phyloP scores from a whole-genome alignment of 2,329 filamentous ascomycete species.

The Aschersonia sp. region DNA sequence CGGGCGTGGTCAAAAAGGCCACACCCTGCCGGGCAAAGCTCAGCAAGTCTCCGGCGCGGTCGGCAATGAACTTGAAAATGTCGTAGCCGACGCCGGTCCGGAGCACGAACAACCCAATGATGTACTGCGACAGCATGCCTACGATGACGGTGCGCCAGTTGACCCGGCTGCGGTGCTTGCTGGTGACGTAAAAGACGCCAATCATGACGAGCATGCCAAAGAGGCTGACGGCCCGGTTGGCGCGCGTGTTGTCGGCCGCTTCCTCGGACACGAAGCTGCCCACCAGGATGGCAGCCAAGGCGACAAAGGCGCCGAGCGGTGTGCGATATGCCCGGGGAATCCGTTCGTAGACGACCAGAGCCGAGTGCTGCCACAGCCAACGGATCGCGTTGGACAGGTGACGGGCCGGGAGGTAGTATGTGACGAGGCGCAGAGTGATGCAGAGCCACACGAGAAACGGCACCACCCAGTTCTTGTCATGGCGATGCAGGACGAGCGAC shows the following conservation, averaged over 20 bases:
- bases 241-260: constrained; percentile 59
- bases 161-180: constrained; percentile 47
- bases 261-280: constrained; percentile 64
- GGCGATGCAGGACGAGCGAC: constrained; percentile 54
- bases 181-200: constrained; percentile 52
- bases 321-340: constrained; percentile 55
- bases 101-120: constrained; percentile 79
- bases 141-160: constrained; percentile 74
- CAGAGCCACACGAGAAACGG: constrained; percentile 71
- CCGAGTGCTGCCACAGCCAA: constrained; percentile 52
- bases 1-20: constrained; percentile 41
- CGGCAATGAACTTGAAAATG: constrained; percentile 82
- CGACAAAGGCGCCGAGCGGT: constrained; percentile 45
- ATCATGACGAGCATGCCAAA: constrained; percentile 66
- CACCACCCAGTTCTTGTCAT: constrained; percentile 66
- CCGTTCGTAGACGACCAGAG: constrained; percentile 37
- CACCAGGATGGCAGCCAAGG: constrained; percentile 60
- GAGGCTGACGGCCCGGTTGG: constrained; percentile 66
- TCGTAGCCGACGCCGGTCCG: constrained; percentile 69
- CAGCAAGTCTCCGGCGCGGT: constrained; percentile 57
- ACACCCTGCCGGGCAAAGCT: constrained; percentile 63
- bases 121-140: constrained; percentile 77
- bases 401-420: constrained; percentile 56
- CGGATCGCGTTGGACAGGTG: constrained; percentile 52
- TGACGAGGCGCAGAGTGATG: constrained; percentile 59